These are phyloP conservation scores for Elaeagnus macrophylla DNA, from an alignment of 306 rosid species.

Conservation along the genomic window DNA sequence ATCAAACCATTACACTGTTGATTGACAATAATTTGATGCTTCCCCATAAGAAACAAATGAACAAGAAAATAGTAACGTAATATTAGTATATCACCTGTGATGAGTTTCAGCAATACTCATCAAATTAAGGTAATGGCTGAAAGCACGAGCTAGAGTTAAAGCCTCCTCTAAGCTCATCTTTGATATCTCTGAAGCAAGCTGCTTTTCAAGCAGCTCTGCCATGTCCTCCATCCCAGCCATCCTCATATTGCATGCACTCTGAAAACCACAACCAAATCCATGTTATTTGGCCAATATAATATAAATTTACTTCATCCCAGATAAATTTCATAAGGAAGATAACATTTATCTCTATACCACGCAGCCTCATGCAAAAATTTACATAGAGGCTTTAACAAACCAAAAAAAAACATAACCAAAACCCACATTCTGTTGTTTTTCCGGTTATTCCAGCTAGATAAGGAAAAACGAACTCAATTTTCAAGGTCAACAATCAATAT, in stretches of 20 bases:
- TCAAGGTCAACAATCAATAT: too few species aligned
- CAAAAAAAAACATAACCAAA: too few species aligned
- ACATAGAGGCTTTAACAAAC: too few species aligned
- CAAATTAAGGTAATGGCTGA: conserved; percentile 78
- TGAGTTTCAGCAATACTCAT: conserved; percentile 94
- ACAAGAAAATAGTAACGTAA: neutral
- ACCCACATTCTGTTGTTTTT: too few species aligned
- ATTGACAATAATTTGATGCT: neutral
- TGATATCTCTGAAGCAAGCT: conserved; percentile 71
- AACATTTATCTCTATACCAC: too few species aligned
- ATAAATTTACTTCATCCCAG: neutral
- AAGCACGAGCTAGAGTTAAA: conserved; percentile 74
- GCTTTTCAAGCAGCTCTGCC: conserved; percentile 82
- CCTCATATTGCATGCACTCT: conserved; percentile 88
- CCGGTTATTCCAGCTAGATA: too few species aligned
- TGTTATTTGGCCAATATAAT: conserved; percentile 7
- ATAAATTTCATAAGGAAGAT: too few species aligned
- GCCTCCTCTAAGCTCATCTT: conserved; percentile 80
- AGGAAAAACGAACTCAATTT: too few species aligned
- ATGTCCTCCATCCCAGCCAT: conserved; percentile 67
- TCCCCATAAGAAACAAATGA: conserved; percentile 1
- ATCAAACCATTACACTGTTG: too few species aligned
- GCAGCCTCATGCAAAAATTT: too few species aligned
- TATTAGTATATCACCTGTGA: conserved; percentile 48
- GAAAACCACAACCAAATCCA: conserved; percentile 8